Evolutionary conservation across 345 rosid species (phyloP), one percentile per base, ranked within the genome.

Genomic region (Melaleuca quinquenervia): DNA sequence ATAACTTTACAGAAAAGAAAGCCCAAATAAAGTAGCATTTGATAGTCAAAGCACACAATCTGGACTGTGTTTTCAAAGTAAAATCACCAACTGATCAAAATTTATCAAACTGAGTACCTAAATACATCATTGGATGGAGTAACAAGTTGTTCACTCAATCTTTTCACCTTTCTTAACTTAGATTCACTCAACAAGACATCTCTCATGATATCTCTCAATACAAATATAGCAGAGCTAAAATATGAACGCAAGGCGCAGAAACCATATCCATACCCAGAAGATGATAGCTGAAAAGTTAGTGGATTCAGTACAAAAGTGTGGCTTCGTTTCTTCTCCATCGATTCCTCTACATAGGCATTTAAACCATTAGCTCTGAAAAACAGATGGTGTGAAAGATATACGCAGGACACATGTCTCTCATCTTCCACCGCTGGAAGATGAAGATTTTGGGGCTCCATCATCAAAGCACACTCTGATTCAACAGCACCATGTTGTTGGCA

Each of bases 291-390:
- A 85, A 95, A 84, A 80, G 87, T 89, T 88, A 95, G 85, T 41
- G 99, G 98, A 91, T 91, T 91, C 90, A 93, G 84, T 41, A 87
- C 89, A 87, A 95, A 84, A 88, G 91, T 52, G 52, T 90, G 93
- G 86, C 88, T 91, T 80, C 88, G 89, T 82, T 89, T 91, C 88
- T 88, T 89, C 86, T 90, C 90, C 84, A 83, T 87, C 16, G 85
- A 83, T 84, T 92, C 91, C 89, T 92, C 91, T 85, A 93, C 76
- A 89, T 91, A 95, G 87, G 91, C 91, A 86, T 88, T 89, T 89
- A 97, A 88, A 84, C 99, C 99, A 88, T 87, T 74, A 85, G 93
- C 84, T 78, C 91, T 90, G 87, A 97, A 82, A 91, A 88, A 90
- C 85, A 91, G 91, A 88, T 88, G 84, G 64, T 93, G 91, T 50